Evolutionary conservation across 176 grass and related monocot species (phyloP).

Genomic region (Coix lacrymajobi): DNA sequence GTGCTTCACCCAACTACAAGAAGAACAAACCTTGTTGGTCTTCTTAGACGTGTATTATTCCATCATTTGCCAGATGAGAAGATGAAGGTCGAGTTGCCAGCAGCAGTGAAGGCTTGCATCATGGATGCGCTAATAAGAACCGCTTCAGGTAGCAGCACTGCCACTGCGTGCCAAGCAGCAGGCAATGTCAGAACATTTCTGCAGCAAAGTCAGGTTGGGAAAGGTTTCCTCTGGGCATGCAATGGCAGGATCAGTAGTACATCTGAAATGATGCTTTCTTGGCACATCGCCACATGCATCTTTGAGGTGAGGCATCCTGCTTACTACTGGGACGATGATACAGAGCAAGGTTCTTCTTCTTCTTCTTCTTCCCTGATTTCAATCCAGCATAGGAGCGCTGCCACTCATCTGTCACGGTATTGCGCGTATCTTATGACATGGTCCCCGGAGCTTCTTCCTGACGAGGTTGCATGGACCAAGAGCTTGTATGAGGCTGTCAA

Average conservation of each 20-base stretch:
- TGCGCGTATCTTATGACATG: not conserved
- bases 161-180: not conserved
- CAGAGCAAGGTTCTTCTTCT: not conserved
- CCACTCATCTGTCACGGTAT: slow-evolving; percentile 15
- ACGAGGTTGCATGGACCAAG: not conserved
- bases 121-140: not conserved
- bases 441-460: not conserved
- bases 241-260: not conserved
- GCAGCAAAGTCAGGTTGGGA: not conserved
- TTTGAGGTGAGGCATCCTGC: not conserved
- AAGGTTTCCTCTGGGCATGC: not conserved
- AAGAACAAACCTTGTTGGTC: too few species aligned
- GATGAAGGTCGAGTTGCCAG: not conserved
- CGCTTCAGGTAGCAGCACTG: too few species aligned
- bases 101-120: not conserved
- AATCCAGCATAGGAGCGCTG: not conserved
- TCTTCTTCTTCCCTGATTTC: not conserved
- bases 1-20: not conserved
- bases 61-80: not conserved
- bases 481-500: not conserved
- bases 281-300: slow-evolving; percentile 19
- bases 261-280: not conserved
- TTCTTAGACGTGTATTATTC: not conserved
- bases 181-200: not conserved
- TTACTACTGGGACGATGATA: not conserved